Base-by-base conservation (phyloP, 1,284 basidiomycete species). In the Cutaneotrichosporon sp. region DNA sequence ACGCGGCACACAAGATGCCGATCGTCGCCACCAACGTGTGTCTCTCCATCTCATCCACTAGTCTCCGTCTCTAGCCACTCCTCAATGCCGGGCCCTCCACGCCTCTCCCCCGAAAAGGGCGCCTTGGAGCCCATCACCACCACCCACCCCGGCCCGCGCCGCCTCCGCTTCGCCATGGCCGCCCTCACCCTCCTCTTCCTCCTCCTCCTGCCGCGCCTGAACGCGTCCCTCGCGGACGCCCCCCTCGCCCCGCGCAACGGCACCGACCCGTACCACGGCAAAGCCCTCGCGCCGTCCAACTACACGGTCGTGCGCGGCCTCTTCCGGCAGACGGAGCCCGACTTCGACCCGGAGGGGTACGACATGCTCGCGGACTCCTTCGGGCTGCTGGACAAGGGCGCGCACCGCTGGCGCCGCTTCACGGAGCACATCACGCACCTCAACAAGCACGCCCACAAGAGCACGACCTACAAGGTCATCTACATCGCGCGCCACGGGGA, bases 401-500 rank as follows among this genome's bases (percentile, higher is more conserved):
- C 54, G 1, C 51, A 67, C 13, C 60, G 69, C 36, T 73, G 71
- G 70, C 43, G 20, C 20, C 61, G 63, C 20, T 67, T 73, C 11
- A 58, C 60, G 2, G 33, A 54, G 68, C 31, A 63, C 25, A 63
- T 79, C 56, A 43, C 62, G 13, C 34, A 61, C 27, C 65, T 78
- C 10, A 76, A 78, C 62, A 25, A 42, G 0, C 42, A 66, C 1
- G 67, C 70, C 4, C 72, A 74, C 47, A 52, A 53, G 4, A 36
- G 65, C 20, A 78, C 75, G 20, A 58, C 63, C 9, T 77, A 77
- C 69, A 79, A 77, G 65, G 67, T 80, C 14, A 52, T 80, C 34
- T 80, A 65, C 64, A 54, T 78, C n/a, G 77, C 75, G 16, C 63
- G 79, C 34, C 79, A 81, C 52, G 79, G 79, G 1, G 64, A 80